phyloP scores from a whole-genome alignment of 2,329 filamentous ascomycete genomes.

The Sclerotinia borealis region DNA sequence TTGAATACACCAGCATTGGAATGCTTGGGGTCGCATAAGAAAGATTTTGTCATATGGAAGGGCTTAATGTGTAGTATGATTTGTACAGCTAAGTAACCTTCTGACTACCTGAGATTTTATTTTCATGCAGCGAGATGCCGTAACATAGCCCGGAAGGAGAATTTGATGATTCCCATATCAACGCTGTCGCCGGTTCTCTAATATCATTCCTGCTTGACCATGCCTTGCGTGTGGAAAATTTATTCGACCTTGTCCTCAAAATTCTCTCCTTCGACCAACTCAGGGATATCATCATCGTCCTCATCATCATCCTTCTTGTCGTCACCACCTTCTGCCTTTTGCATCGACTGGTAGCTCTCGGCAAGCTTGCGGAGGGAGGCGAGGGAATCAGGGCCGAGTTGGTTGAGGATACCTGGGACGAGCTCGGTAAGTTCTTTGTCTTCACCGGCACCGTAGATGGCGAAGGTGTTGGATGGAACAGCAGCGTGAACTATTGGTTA shows the following conservation, averaged over 20 bases:
- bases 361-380: conserved; percentile 96
- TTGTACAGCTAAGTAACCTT: conserved; percentile 32
- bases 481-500: conserved; percentile 76
- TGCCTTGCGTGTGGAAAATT: conserved; percentile 13
- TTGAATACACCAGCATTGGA: not conserved
- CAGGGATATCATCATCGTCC: conserved; percentile 89
- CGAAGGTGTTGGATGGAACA: conserved; percentile 97
- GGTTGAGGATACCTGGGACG: conserved; percentile 98
- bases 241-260: conserved; percentile 80
- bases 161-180: conserved; percentile 19
- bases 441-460: conserved; percentile 97
- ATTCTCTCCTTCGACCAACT: conserved; percentile 94
- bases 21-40: not conserved
- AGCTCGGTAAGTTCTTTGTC: conserved; percentile 99
- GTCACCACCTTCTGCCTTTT: conserved; percentile 79
- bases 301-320: conserved; percentile 64
- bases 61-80: conserved; percentile 27
- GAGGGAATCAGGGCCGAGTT: conserved; percentile 96
- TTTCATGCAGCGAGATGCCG: conserved; percentile 21
- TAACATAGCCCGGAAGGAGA: conserved; percentile 17
- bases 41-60: conserved; percentile 3
- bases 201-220: conserved; percentile 11
- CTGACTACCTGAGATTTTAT: conserved; percentile 27
- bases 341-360: conserved; percentile 99
- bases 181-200: conserved; percentile 15